phyloP scores from a whole-genome alignment of 176 grass and related monocot genomes.

The Triticum dicoccoides region DNA sequence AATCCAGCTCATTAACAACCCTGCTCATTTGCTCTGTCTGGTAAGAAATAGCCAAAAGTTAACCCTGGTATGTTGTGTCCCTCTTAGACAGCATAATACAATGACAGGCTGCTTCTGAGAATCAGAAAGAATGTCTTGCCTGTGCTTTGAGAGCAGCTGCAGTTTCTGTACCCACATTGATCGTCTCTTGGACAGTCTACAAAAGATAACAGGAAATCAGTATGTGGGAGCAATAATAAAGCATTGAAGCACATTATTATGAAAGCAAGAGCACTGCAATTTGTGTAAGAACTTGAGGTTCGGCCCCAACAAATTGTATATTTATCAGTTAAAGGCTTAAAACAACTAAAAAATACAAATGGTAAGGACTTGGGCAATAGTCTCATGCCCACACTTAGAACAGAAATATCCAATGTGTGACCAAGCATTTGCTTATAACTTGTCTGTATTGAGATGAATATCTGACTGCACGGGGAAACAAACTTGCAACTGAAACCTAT shows the following conservation, averaged over 20 bases:
- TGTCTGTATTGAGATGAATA: background rate
- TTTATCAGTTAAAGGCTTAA: conserved; percentile 2
- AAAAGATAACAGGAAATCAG: conserved; percentile 40
- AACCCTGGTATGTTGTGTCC: background rate
- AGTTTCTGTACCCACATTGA: conserved; percentile 92
- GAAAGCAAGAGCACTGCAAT: background rate
- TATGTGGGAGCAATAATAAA: conserved; percentile 15
- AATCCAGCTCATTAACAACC: conserved; percentile 92
- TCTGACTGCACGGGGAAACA: background rate
- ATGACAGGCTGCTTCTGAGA: background rate
- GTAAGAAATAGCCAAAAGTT: conserved; percentile 30
- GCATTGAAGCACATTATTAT: background rate
- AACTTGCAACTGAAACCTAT: background rate
- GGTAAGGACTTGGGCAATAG: background rate
- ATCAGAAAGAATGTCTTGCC: conserved; percentile 34
- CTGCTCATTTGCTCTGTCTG: conserved; percentile 99
- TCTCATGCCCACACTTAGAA: background rate
- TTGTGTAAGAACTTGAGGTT: background rate
- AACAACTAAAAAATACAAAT: background rate
- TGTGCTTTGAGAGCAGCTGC: conserved; percentile 90
- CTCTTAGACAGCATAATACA: conserved; percentile 10
- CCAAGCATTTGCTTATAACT: background rate
- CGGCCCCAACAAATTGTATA: background rate
- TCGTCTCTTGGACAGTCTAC: conserved; percentile 83
- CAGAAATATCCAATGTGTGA: background rate